Evolutionary conservation across 495 filamentous ascomycete genomes (phyloP).

Genomic region (Penicillium ochrochloron): DNA sequence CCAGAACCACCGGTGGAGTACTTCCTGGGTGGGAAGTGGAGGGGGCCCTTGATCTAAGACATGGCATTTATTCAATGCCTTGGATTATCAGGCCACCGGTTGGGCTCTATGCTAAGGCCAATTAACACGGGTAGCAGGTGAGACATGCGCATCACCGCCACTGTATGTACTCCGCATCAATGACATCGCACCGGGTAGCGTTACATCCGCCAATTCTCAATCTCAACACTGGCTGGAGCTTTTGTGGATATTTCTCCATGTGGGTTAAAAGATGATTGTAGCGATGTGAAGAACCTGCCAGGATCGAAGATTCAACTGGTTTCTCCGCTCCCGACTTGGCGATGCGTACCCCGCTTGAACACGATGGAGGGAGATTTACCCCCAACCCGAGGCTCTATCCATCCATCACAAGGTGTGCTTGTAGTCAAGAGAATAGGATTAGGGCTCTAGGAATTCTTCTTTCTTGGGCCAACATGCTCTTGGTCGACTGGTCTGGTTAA

Average conservation of each 20-base stretch:
- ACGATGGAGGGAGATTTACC: slow-evolving; percentile 18
- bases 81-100: slow-evolving; percentile 24
- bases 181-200: slow-evolving; percentile 15
- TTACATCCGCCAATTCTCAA: slow-evolving; percentile 27
- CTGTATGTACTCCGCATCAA: slow-evolving; percentile 25
- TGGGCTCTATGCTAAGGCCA: slow-evolving; percentile 15
- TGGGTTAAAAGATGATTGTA: slow-evolving; percentile 15
- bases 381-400: slow-evolving; percentile 8
- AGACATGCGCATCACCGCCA: slow-evolving; percentile 35
- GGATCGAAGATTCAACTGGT: slow-evolving; percentile 16
- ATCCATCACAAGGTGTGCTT: slow-evolving; percentile 6
- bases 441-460: too few species aligned
- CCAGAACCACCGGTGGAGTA: slow-evolving; percentile 21
- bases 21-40: not conserved
- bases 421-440: not conserved
- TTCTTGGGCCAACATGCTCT: too few species aligned
- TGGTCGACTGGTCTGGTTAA: too few species aligned
- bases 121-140: slow-evolving; percentile 25
- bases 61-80: slow-evolving; percentile 21
- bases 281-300: slow-evolving; percentile 13
- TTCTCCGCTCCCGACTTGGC: slow-evolving; percentile 12
- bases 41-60: slow-evolving; percentile 26
- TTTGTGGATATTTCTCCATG: slow-evolving; percentile 20
- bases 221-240: slow-evolving; percentile 12
- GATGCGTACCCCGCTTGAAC: slow-evolving; percentile 19